These are phyloP conservation scores for Rhipidocladum racemiflorum DNA, from an alignment of 176 grass and related monocot species.

Conservation along the genomic window DNA sequence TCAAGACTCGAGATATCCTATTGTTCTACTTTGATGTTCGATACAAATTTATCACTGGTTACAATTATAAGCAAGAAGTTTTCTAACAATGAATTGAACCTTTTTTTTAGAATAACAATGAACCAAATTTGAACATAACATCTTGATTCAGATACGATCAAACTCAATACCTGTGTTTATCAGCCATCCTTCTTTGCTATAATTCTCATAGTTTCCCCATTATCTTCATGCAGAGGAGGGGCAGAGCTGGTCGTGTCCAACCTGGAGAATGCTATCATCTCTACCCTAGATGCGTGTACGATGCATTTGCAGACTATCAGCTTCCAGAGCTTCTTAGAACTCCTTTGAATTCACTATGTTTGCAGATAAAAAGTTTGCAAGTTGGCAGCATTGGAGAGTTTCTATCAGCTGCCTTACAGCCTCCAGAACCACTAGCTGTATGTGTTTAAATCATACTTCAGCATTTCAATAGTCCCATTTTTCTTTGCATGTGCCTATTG, in stretches of 20 bases:
- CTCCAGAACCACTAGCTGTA: slow-evolving; percentile 78
- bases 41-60: slow-evolving; percentile 3
- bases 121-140: neutral
- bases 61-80: neutral
- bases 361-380: slow-evolving; percentile 98
- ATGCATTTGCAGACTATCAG: slow-evolving; percentile 88
- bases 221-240: slow-evolving; percentile 65
- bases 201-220: slow-evolving; percentile 26
- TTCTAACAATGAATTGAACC: neutral
- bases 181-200: slow-evolving; percentile 6
- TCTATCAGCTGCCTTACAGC: slow-evolving; percentile 83
- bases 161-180: slow-evolving; percentile 2
- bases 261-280: slow-evolving; percentile 98
- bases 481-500: neutral
- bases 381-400: slow-evolving; percentile 82
- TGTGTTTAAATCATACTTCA: slow-evolving; percentile 33
- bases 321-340: slow-evolving; percentile 91
- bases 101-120: neutral
- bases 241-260: slow-evolving; percentile 89
- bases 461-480: neutral
- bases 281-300: slow-evolving; percentile 96
- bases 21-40: slow-evolving; percentile 15
- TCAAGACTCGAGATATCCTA: neutral
- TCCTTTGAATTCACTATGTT: slow-evolving; percentile 91
- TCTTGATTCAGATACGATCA: slow-evolving; percentile 15